These are phyloP conservation scores for Hanseniaspora guilliermondii DNA, from an alignment of 805 yeast genomes.

Conservation along the genomic window DNA sequence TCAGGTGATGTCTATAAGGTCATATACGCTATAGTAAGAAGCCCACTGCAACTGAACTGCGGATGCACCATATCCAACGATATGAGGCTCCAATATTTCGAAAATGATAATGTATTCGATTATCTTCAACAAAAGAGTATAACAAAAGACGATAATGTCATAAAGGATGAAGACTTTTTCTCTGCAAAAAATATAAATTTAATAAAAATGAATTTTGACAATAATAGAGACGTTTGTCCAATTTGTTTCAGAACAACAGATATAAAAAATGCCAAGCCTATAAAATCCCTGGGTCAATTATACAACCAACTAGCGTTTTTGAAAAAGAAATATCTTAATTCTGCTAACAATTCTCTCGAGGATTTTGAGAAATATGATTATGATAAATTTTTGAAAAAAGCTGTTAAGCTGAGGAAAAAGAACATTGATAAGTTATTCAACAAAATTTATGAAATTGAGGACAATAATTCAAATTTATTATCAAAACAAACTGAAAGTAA, in stretches of 20 bases:
- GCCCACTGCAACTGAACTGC: conserved; percentile 23
- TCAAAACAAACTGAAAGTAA: not conserved
- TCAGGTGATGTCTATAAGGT: conserved; percentile 17
- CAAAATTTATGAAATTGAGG: not conserved
- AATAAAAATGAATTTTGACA: conserved; percentile 12
- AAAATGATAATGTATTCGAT: not conserved
- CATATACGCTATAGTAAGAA: conserved; percentile 20
- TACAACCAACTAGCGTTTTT: conserved; percentile 20
- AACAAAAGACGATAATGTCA: conserved; percentile 8
- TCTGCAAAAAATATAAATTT: conserved; percentile 14
- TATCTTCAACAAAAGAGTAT: not conserved
- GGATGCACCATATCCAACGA: conserved; percentile 18
- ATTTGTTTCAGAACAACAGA: conserved; percentile 24
- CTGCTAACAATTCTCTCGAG: not conserved
- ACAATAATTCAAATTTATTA: not conserved
- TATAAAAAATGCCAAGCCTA: conserved; percentile 23
- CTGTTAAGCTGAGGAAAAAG: conserved; percentile 11
- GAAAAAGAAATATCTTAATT: conserved; percentile 1
- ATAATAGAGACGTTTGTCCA: conserved; percentile 27
- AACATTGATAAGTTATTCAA: not conserved
- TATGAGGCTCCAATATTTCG: not conserved
- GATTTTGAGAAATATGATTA: not conserved
- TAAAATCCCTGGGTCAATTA: conserved; percentile 27
- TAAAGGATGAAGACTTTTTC: too few species aligned
- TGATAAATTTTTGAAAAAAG: conserved; percentile 14